Evolutionary conservation across 2,329 filamentous ascomycete genomes (phyloP).

Genomic region (Alternaria rosae): DNA sequence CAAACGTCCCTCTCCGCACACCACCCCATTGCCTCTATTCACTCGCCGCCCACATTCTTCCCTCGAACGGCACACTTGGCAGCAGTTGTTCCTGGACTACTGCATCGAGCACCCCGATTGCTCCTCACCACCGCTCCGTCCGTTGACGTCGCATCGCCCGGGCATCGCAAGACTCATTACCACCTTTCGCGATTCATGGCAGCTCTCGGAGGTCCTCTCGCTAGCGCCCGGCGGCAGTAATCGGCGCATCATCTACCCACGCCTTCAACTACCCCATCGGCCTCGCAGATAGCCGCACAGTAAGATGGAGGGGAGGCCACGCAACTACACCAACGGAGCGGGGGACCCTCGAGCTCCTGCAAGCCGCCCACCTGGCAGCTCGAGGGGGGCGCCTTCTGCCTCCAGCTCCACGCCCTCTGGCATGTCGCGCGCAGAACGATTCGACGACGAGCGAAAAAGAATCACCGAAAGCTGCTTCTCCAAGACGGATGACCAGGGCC

Average conservation of each 20-base stretch:
- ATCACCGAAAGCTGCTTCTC: conserved; percentile 95
- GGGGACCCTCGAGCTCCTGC: conserved; percentile 34
- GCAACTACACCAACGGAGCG: conserved; percentile 41
- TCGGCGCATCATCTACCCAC: not conserved
- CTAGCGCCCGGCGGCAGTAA: conserved; percentile 23
- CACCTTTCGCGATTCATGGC: conserved; percentile 31
- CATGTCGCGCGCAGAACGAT: conserved; percentile 74
- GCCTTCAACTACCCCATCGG: not conserved
- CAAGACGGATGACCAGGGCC: conserved; percentile 87
- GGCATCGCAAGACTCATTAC: conserved; percentile 22
- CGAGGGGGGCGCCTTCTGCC: conserved; percentile 37
- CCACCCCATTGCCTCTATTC: conserved; percentile 16
- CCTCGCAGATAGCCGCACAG: not conserved
- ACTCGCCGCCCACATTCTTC: conserved; percentile 12
- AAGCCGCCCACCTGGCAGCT: conserved; percentile 34
- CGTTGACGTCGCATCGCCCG: conserved; percentile 10
- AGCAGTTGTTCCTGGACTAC: not conserved
- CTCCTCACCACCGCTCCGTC: conserved; percentile 11
- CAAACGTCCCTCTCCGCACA: conserved; percentile 26
- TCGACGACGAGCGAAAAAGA: conserved; percentile 94
- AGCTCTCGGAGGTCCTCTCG: conserved; percentile 19
- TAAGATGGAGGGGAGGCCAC: conserved; percentile 46
- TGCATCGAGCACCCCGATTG: not conserved
- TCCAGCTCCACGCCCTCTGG: conserved; percentile 35
- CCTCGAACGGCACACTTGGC: conserved; percentile 5